Evolutionary conservation across 176 grass and related monocot species (phyloP), one percentile per base, ranked within the genome.

Genomic region (Otatea glauca): DNA sequence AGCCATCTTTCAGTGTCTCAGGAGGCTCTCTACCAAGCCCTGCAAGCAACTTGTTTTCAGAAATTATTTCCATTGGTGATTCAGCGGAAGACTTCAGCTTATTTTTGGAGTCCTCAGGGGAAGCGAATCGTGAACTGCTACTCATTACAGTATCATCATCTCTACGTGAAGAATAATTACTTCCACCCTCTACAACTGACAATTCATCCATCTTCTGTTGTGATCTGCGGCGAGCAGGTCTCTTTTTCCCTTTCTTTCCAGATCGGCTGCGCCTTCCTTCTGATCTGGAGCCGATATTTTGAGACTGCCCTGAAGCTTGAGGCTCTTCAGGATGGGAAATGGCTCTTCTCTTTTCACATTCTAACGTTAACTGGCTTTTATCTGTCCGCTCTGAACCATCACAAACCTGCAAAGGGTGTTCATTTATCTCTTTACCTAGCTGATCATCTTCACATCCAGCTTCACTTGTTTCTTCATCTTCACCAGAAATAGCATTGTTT

Each of bases 191-290:
- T 75, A 76, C 68, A 72, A 83, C 45, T 83, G 93, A 93, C 38
- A 86, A 86, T 60, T 90, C 92, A 83, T 98, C 96, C 37, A 90
- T 86, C 71, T 98, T 93, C 77, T 98, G 96, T 44, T 92, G 88
- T 6, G 96, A 95, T 86, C 91, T 90, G 50, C 91, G 91, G 37
- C 87, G 93, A 69, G 93, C 91, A 66, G 93, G 91, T 84, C 96
- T 93, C 89, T 93, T 98, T 92, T 95, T 98, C 68, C 96, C 93
- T 87, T 98, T 98, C 87, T 95, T 98, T 78, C 87, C 87, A 84
- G 93, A 95, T 82, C 86, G 74, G 61, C 96, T 92, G 20, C 84
- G 85, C 65, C 87, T 89, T 53, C 96, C 96, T 92, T 98, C 96
- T 83, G 91, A 89, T 93, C 83, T 89, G 20, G 89, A 93, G 20